Percentiles rank a stretch among this genome's conserved stretches.
Evolutionary conservation across 352 stramenopile genomes (phyloP).

Genomic region (Elongisporangium undulatum): DNA sequence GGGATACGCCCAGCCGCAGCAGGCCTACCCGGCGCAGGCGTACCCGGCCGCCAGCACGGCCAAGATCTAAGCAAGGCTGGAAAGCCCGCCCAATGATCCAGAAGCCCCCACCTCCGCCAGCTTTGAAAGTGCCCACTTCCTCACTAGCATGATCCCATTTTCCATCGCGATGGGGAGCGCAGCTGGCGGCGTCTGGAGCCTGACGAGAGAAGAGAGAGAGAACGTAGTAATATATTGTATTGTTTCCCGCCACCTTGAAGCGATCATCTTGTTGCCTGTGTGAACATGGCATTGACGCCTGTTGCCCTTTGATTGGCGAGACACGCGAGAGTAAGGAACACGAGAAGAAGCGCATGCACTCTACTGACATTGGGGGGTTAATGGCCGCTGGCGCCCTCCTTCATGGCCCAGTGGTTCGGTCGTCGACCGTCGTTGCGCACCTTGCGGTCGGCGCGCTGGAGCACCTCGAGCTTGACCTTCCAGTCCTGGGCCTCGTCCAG

Average conservation of each 20-base stretch:
- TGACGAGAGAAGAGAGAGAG: background rate
- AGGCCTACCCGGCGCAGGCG: slow-evolving; percentile 15
- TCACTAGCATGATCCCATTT: background rate
- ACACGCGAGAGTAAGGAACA: background rate
- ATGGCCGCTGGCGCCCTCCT: slow-evolving; percentile 34
- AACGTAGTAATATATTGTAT: background rate
- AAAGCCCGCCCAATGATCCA: background rate
- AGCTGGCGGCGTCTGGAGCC: background rate
- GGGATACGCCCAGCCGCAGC: slow-evolving; percentile 21
- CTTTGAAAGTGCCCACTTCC: background rate
- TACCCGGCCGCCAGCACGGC: background rate
- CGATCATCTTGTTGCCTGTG: too few species aligned
- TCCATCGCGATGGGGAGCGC: background rate
- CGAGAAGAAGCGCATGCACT: background rate
- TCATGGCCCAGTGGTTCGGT: slow-evolving; percentile 72
- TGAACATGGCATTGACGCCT: too few species aligned
- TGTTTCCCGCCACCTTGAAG: background rate
- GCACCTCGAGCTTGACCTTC: slow-evolving; percentile 78
- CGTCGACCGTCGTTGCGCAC: slow-evolving; percentile 65
- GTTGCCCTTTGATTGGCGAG: too few species aligned
- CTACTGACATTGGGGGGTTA: slow-evolving; percentile 9
- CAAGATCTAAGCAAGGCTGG: background rate
- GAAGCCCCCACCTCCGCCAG: background rate
- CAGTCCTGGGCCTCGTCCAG: slow-evolving; percentile 80
- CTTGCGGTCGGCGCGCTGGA: slow-evolving; percentile 78